Base-by-base conservation (phyloP, 2,329 filamentous ascomycete genomes). In the Talaromyces amestolkiae region DNA sequence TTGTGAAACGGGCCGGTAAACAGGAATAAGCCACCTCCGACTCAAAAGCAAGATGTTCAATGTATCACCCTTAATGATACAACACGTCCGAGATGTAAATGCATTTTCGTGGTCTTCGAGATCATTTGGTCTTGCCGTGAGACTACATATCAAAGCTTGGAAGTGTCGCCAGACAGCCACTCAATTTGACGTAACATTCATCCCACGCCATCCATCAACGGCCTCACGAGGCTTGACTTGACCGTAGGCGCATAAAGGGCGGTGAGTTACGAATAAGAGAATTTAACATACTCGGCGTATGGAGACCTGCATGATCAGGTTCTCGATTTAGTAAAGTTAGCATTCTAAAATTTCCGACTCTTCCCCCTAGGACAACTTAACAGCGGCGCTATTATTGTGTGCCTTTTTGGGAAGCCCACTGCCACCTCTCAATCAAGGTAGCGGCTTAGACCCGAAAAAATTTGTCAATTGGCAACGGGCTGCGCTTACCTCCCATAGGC, bases 261-360 rank as follows among this genome's bases (percentile, higher is more conserved):
- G 64, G 64, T 65, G 64, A 61, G 58, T 37, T 61, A 13, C 53
- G 19, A 65, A 27, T 58, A 37, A 35, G 35, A 58, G 24, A 43
- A 27, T 31, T 62, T 41, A 37, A 51, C 64, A 47, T 22, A 58
- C n/a, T 63, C 11, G 61, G 61, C 61, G 61, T 47, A 65, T 54
- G 64, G 51, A 56, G 64, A 65, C 64, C 64, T 65, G 64, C 64
- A 65, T 65, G 51, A 31, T 22, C 58, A 58, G 33, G 19, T 65
- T 31, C 58, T 53, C 41, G 45, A 58, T 61, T 61, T 58, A 65
- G 58, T 61, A 53, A 61, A 60, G 31, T 33, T 58, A 41, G 31
- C 39, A 27, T 49, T 61, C n/a, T 54, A 41, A 54, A 63, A 33
- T 63, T 35, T 37, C 51, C 51, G 61, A 22, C 39, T 9, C 51